phyloP scores from a whole-genome alignment of 2,329 filamentous ascomycete genomes.

The Cyphellophora attinorum region DNA sequence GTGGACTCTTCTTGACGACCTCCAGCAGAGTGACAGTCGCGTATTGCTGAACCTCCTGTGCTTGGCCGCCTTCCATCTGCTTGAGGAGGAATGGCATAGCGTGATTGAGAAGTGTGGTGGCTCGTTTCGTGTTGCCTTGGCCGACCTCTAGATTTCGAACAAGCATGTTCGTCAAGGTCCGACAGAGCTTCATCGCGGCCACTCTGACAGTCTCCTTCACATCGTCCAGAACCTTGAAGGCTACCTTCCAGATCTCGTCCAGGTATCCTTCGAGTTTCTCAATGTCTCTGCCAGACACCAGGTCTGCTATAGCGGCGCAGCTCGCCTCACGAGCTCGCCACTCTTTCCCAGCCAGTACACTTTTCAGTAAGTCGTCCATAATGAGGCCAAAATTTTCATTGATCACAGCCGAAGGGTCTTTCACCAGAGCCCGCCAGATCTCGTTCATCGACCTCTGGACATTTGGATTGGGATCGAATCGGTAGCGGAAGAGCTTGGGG shows the following conservation, averaged over 20 bases:
- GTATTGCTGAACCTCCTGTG: slow-evolving; percentile 78
- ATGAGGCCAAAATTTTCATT: slow-evolving; percentile 80
- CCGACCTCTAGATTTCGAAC: slow-evolving; percentile 78
- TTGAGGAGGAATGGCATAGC: slow-evolving; percentile 87
- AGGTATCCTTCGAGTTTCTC: slow-evolving; percentile 76
- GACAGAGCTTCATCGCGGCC: slow-evolving; percentile 72
- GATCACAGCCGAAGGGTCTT: slow-evolving; percentile 68
- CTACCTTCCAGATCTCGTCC: slow-evolving; percentile 71
- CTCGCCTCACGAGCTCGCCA: slow-evolving; percentile 91
- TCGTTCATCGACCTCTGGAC: slow-evolving; percentile 94
- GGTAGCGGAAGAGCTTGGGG: slow-evolving; percentile 85
- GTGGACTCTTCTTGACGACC: slow-evolving; percentile 76
- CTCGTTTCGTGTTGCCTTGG: slow-evolving; percentile 53
- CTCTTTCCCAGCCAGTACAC: slow-evolving; percentile 70
- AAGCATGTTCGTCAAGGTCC: slow-evolving; percentile 73
- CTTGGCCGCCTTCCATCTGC: slow-evolving; percentile 68
- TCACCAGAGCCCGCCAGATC: slow-evolving; percentile 94
- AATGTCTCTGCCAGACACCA: slow-evolving; percentile 71
- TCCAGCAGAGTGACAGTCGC: slow-evolving; percentile 75
- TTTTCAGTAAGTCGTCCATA: slow-evolving; percentile 75
- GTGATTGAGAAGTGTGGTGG: slow-evolving; percentile 70
- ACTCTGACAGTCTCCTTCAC: slow-evolving; percentile 84
- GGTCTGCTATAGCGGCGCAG: slow-evolving; percentile 78
- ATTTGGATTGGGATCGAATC: slow-evolving; percentile 89
- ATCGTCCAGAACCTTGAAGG: slow-evolving; percentile 88